These are phyloP conservation scores for Elongisporangium anandrum DNA, from an alignment of 352 stramenopile species.

Conservation along the genomic window DNA sequence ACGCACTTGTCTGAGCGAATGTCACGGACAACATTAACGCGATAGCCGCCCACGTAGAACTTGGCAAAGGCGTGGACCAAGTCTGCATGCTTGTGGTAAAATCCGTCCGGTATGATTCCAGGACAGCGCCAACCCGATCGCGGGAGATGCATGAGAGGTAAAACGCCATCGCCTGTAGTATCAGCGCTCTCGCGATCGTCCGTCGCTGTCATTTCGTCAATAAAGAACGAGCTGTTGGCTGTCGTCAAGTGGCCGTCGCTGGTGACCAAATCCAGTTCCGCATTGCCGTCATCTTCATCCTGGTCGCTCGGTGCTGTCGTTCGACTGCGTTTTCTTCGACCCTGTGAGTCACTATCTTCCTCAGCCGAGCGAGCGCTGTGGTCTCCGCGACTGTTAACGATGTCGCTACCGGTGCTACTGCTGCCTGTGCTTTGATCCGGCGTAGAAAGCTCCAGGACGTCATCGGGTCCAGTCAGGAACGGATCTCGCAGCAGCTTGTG, in stretches of 20 bases:
- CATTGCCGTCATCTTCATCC: slow-evolving; percentile 14
- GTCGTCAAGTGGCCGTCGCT: slow-evolving; percentile 1
- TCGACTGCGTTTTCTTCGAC: slow-evolving; percentile 15
- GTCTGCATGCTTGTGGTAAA: slow-evolving; percentile 44
- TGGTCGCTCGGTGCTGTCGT: slow-evolving; percentile 9
- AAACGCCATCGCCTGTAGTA: background rate
- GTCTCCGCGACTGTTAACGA: background rate
- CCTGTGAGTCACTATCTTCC: background rate
- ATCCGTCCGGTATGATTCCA: slow-evolving; percentile 47
- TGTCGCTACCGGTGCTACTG: background rate
- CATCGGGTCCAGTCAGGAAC: background rate
- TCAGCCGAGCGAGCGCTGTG: background rate
- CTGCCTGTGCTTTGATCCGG: background rate
- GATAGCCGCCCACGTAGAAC: slow-evolving; percentile 58
- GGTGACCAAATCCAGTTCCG: slow-evolving; percentile 9
- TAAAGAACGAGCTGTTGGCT: slow-evolving; percentile 15
- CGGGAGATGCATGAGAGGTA: slow-evolving; percentile 30
- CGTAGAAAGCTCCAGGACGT: background rate
- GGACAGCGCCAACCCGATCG: slow-evolving; percentile 55
- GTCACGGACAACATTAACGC: slow-evolving; percentile 59
- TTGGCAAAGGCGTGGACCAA: slow-evolving; percentile 63
- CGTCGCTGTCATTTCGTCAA: slow-evolving; percentile 12
- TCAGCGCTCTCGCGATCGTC: background rate
- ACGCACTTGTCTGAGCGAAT: slow-evolving; percentile 57
- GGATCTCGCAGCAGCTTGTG: slow-evolving; percentile 14